Percentiles rank a stretch among this genome's conserved stretches.
These are phyloP conservation scores for Phialemonium atrogriseum DNA, from an alignment of 2,329 filamentous ascomycete genomes.

Conservation along the genomic window DNA sequence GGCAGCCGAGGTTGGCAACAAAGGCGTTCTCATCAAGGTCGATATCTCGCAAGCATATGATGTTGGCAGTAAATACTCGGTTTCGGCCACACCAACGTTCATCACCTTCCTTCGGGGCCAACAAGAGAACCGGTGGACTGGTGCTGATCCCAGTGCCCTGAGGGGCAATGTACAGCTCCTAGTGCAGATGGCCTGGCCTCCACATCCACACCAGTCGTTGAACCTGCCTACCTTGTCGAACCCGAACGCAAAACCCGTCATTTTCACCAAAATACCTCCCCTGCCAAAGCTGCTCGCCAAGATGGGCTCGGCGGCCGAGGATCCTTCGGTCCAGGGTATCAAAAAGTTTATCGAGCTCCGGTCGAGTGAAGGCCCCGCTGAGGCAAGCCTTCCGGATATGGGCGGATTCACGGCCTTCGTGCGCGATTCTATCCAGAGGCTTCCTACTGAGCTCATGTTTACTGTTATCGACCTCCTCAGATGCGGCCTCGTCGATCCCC, in stretches of 20 bases:
- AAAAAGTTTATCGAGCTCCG: constrained; percentile 63
- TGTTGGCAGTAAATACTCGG: constrained; percentile 55
- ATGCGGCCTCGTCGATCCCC: constrained; percentile 65
- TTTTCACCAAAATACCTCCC: constrained; percentile 72
- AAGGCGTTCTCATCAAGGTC: constrained; percentile 70
- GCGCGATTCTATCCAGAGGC: constrained; percentile 38
- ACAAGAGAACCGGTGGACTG: constrained; percentile 72
- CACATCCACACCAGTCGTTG: constrained; percentile 67
- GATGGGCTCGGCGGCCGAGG: constrained; percentile 55
- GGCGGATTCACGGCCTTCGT: constrained; percentile 55
- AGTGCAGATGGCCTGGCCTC: constrained; percentile 64
- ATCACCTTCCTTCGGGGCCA: constrained; percentile 72
- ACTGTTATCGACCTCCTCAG: constrained; percentile 80
- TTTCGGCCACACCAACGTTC: constrained; percentile 80
- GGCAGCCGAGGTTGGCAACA: constrained; percentile 61
- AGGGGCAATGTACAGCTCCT: constrained; percentile 65
- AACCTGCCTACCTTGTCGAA: constrained; percentile 62
- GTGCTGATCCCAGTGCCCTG: constrained; percentile 61
- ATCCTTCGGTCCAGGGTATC: constrained; percentile 54
- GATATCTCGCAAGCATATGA: constrained; percentile 63
- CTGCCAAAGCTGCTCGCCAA: constrained; percentile 75
- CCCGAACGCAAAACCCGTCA: constrained; percentile 55
- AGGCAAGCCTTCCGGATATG: constrained; percentile 65
- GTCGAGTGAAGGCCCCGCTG: constrained; percentile 46
- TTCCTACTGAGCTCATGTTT: constrained; percentile 64